Evolutionary conservation across 2,329 filamentous ascomycete genomes (phyloP).

Genomic region (Aureobasidium musti): DNA sequence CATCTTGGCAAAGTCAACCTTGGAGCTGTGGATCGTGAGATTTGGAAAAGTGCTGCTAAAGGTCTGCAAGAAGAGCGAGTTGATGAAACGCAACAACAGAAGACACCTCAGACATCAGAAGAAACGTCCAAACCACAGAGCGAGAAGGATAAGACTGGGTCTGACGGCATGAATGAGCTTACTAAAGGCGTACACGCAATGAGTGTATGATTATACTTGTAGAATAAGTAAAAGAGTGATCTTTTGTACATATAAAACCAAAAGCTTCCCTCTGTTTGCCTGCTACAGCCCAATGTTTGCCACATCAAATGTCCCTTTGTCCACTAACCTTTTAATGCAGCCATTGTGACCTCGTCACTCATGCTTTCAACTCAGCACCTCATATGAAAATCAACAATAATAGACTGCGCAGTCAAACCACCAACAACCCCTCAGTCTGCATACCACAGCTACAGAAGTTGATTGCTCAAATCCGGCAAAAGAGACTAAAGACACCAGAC

Average conservation of each 20-base stretch:
- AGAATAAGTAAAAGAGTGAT: constrained; percentile 2
- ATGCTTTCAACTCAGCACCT: no score
- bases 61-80: neutral
- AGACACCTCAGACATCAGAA: neutral
- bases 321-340: neutral
- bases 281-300: no score
- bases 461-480: no score
- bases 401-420: no score
- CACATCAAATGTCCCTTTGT: neutral
- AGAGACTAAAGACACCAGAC: neutral
- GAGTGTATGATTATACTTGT: neutral
- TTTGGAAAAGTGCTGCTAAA: neutral
- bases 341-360: no score
- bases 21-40: neutral
- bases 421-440: neutral
- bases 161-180: neutral
- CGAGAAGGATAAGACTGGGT: neutral
- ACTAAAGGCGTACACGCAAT: neutral
- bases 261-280: neutral
- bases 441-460: no score
- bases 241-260: constrained; percentile 6
- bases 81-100: no score
- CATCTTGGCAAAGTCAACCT: constrained; percentile 16
- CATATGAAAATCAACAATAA: no score
- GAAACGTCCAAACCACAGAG: no score